Evolutionary conservation across 73 alveolate genomes (phyloP).

Genomic region (Tetrahymena elliotti): DNA sequence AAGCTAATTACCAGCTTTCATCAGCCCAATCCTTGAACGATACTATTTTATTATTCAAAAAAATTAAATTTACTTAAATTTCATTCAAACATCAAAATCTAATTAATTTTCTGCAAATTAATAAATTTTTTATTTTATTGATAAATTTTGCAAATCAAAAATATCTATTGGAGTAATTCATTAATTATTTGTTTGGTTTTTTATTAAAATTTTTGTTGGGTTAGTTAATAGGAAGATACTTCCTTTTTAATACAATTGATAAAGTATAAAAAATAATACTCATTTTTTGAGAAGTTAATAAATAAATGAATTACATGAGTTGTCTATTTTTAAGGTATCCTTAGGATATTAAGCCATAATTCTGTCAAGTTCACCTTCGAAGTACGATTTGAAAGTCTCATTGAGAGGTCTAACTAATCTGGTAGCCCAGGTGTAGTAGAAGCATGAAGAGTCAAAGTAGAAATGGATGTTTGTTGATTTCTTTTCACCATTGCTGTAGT

Average conservation of each 20-base stretch:
- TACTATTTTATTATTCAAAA: neutral
- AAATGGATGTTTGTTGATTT: neutral
- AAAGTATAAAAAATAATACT: too few relatives aligned
- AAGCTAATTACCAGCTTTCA: neutral
- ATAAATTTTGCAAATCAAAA: neutral
- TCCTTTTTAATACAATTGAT: too few relatives aligned
- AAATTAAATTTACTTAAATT: too few relatives aligned
- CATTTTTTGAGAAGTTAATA: too few relatives aligned
- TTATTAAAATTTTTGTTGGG: too few relatives aligned
- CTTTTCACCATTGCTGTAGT: neutral
- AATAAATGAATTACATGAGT: neutral
- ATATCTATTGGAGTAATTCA: too few relatives aligned
- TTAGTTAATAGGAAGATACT: too few relatives aligned
- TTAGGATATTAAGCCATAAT: neutral
- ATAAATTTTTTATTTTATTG: neutral
- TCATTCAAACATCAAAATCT: neutral
- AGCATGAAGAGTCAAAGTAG: neutral
- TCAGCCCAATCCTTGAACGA: neutral
- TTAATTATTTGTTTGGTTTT: too few relatives aligned
- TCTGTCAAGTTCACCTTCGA: neutral
- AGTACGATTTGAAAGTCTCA: neutral
- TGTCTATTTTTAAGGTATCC: neutral
- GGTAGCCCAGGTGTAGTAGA: neutral
- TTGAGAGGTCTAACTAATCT: neutral
- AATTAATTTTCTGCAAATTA: neutral